Percentiles rank a stretch among this genome's conserved stretches.
Conservation (phyloP, 2,329 filamentous ascomycete species). For the Ophiostoma ips region DNA sequence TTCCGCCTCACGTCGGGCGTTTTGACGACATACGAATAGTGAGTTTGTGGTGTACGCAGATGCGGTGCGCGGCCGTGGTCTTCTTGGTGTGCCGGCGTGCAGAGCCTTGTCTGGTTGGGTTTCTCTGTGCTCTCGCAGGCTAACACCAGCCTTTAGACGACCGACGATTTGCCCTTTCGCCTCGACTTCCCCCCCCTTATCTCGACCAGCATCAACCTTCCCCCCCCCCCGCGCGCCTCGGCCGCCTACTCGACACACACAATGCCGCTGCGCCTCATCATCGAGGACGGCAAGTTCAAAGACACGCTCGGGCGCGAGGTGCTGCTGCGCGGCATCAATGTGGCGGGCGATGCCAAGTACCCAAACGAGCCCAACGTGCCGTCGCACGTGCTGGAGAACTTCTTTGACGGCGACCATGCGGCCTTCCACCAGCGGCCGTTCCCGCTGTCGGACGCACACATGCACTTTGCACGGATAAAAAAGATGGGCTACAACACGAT, state of each 20-base stretch:
- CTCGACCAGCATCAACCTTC: neutral
- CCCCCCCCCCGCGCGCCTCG: neutral
- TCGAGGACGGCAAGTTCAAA: constrained; percentile 75
- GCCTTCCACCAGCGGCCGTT: constrained; percentile 84
- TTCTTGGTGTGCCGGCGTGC: too few species aligned
- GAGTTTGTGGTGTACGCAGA: too few species aligned
- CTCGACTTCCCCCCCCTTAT: neutral
- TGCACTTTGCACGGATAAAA: constrained; percentile 74
- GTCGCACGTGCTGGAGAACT: constrained; percentile 62
- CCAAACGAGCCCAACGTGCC: constrained; percentile 69
- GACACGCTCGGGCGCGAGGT: constrained; percentile 74
- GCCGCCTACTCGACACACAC: neutral
- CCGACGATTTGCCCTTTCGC: too few species aligned
- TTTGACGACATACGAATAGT: too few species aligned
- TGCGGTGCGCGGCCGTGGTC: too few species aligned
- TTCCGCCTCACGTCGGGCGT: too few species aligned
- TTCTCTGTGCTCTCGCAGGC: too few species aligned
- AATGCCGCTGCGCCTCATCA: constrained; percentile 68
- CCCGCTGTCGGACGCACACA: constrained; percentile 63
- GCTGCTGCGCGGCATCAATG: constrained; percentile 83
- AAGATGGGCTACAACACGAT: constrained; percentile 94
- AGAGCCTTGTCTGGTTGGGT: too few species aligned
- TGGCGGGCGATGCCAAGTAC: constrained; percentile 80
- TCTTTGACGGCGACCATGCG: constrained; percentile 87
- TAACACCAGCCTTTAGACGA: too few species aligned